These are phyloP conservation scores for Lizonia empirigonia DNA, from an alignment of 2,329 filamentous ascomycete genomes.

Conservation along the genomic window DNA sequence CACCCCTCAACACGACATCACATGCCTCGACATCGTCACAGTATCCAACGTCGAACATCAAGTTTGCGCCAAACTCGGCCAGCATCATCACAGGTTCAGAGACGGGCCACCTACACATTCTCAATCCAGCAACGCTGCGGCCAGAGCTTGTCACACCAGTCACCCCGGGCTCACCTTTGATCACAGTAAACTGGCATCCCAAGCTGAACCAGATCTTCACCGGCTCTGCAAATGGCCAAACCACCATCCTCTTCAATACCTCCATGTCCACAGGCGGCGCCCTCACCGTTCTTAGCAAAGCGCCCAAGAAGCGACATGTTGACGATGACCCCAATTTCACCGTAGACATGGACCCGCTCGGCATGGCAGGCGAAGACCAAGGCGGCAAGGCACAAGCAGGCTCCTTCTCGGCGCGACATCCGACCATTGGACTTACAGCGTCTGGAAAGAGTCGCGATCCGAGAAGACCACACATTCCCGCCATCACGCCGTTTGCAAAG, in stretches of 20 bases:
- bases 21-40: constrained; percentile 83
- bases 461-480: constrained; percentile 80
- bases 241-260: constrained; percentile 89
- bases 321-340: constrained; percentile 90
- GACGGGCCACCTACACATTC: constrained; percentile 84
- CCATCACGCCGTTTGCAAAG: constrained; percentile 87
- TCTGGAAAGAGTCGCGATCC: constrained; percentile 81
- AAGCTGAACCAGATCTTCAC: constrained; percentile 97
- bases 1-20: constrained; percentile 77
- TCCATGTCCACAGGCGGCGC: constrained; percentile 81
- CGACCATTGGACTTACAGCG: constrained; percentile 75
- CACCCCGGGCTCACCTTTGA: constrained; percentile 81
- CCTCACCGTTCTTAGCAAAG: constrained; percentile 86
- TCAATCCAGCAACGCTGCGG: constrained; percentile 89
- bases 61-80: constrained; percentile 82
- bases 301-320: constrained; percentile 91
- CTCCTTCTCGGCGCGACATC: constrained; percentile 64
- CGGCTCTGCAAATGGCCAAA: constrained; percentile 88
- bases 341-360: constrained; percentile 71
- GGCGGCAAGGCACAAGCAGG: constrained; percentile 58
- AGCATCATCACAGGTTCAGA: constrained; percentile 89
- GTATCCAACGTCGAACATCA: constrained; percentile 84
- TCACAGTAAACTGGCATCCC: constrained; percentile 87
- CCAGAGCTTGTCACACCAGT: constrained; percentile 85
- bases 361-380: constrained; percentile 76